Base-by-base conservation (phyloP, 371 early-diverging fungal genomes). In the Blyttiomyces sp. region DNA sequence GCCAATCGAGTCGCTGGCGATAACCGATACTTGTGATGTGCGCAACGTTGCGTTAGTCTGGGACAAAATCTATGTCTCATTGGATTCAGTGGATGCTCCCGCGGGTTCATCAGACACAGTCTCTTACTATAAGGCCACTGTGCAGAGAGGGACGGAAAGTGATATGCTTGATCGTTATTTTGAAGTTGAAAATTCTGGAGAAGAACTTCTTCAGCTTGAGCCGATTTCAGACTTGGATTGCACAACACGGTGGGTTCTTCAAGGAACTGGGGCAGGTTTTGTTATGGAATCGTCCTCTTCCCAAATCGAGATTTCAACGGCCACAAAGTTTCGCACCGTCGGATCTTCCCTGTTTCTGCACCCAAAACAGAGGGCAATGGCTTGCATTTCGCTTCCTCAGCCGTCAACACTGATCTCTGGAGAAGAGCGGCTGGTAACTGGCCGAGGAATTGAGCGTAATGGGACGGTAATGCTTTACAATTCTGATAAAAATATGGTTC, bases 401-500 rank as follows among this genome's bases (percentile, higher is more conserved):
- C 86, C 88, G 0, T 67, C 64, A 24, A 32, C 84, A 17, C 66
- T 70, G 23, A 71, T 70, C 17, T 74, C 76, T 0, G 82, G 80
- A 16, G 64, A 3, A 43, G 58, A 3, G 66, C 82, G 19, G 66
- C 42, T 74, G 16, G 32, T 31, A 16, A 61, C 68, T n/a, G 90
- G 91, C 6, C 74, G 79, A 36, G 84, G 76, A 43, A 84, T 83
- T 0, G 65, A 70, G 0, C 44, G 81, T 17, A 61, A 72, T 23
- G 90, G 91, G 31, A 69, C 82, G 51, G 48, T 92, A 4, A 63
- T 86, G 26, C 60, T 92, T 6, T 72, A 85, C 54, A 82, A 88
- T 65, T 59, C 70, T 1, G 67, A 76, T 3, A 76, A 72, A 50
- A 56, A 76, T 1, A 44, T 81, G 1, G 81, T 81, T 19, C 72